Evolutionary conservation across 768 basidiomycete species (phyloP).

Genomic region (Russula foetens): DNA sequence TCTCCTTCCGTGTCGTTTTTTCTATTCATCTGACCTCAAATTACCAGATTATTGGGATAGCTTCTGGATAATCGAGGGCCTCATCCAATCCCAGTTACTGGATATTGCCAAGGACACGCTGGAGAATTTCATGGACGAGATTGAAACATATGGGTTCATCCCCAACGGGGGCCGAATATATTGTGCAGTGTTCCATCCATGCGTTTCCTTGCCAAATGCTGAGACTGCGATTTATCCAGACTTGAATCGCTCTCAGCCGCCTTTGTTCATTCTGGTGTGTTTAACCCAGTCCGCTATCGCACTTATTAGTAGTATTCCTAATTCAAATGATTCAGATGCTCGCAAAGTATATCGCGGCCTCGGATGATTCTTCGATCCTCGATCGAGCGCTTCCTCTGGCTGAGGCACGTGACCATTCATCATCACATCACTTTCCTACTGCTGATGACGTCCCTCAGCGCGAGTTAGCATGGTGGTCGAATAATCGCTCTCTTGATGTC

Average conservation of each 20-base stretch:
- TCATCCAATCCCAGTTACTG: slow-evolving; percentile 74
- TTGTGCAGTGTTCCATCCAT: slow-evolving; percentile 36
- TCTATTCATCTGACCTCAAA: neutral
- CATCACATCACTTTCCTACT: neutral
- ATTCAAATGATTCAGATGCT: slow-evolving; percentile 57
- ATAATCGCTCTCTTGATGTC: slow-evolving; percentile 61
- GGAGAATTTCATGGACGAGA: slow-evolving; percentile 93
- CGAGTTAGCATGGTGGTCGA: slow-evolving; percentile 79
- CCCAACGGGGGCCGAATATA: slow-evolving; percentile 93
- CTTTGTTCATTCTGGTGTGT: slow-evolving; percentile 72
- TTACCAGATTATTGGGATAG: slow-evolving; percentile 54
- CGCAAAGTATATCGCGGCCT: slow-evolving; percentile 66
- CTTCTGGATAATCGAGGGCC: slow-evolving; percentile 83
- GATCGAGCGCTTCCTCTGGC: slow-evolving; percentile 75
- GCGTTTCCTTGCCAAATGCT: neutral
- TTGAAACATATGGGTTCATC: slow-evolving; percentile 79
- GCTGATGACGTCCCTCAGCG: slow-evolving; percentile 32
- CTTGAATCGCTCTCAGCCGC: slow-evolving; percentile 87
- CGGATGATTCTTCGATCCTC: slow-evolving; percentile 69
- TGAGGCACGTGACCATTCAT: slow-evolving; percentile 39
- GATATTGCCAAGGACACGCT: slow-evolving; percentile 67
- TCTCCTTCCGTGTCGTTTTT: neutral
- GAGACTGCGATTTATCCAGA: slow-evolving; percentile 33
- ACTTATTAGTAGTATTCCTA: no score
- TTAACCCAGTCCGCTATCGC: no score